phyloP scores from a whole-genome alignment of 192 early-diverging fungal genomes.

The Linnemannia schmuckeri region DNA sequence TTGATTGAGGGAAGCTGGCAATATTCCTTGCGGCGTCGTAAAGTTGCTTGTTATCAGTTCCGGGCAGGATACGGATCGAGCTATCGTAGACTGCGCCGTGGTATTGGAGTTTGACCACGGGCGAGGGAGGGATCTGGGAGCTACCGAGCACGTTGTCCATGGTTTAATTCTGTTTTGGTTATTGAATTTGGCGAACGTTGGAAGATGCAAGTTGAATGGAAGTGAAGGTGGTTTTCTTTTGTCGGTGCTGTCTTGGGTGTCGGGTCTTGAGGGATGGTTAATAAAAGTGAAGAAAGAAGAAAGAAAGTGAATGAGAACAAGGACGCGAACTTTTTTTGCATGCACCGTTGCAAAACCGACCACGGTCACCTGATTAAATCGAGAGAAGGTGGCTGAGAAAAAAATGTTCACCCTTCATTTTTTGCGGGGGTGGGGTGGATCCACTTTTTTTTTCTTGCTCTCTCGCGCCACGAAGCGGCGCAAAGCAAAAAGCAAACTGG shows the following conservation, averaged over 20 bases:
- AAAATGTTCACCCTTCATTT: not conserved
- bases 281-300: not conserved
- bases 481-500: not conserved
- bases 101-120: constrained; percentile 52
- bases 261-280: not conserved
- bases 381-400: not conserved
- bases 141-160: constrained; percentile 21
- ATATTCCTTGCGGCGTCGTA: constrained; percentile 26
- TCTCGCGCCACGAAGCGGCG: not conserved
- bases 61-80: constrained; percentile 42
- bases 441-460: not conserved
- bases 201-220: not conserved
- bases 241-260: not conserved
- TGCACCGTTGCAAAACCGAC: not conserved
- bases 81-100: constrained; percentile 51
- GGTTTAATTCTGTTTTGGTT: not conserved
- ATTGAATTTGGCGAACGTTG: not conserved
- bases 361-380: not conserved
- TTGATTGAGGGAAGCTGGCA: constrained; percentile 24
- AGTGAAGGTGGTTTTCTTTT: not conserved
- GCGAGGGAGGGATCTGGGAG: constrained; percentile 8
- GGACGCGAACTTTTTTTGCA: not conserved
- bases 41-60: constrained; percentile 17
- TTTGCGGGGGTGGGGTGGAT: not conserved
- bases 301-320: not conserved